These are phyloP conservation scores for Podospora didyma DNA, from an alignment of 495 filamentous ascomycete species.

Conservation along the genomic window DNA sequence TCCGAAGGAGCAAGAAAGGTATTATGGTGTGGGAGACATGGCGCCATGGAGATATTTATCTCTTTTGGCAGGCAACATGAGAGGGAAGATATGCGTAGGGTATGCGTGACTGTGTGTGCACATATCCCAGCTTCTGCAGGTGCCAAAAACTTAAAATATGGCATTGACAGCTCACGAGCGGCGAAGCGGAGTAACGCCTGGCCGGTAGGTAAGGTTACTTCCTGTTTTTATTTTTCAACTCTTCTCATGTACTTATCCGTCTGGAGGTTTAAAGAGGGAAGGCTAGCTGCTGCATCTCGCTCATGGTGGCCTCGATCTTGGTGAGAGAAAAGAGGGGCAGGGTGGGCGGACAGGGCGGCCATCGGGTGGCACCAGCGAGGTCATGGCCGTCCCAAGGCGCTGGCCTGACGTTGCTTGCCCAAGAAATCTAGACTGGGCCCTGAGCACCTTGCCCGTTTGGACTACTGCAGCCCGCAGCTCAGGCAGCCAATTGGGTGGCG, in stretches of 20 bases:
- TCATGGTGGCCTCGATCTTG: too few relatives aligned
- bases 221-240: too few relatives aligned
- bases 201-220: too few relatives aligned
- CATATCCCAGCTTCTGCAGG: not conserved
- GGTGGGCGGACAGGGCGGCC: too few relatives aligned
- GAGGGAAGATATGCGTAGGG: too few relatives aligned
- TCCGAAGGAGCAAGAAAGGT: not conserved
- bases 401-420: constrained; percentile 17
- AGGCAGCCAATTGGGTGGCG: constrained; percentile 15
- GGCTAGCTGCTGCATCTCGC: too few relatives aligned
- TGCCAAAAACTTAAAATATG: not conserved
- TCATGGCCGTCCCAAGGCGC: constrained; percentile 9
- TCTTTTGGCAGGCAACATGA: too few relatives aligned
- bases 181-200: not conserved
- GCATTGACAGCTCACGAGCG: not conserved
- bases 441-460: constrained; percentile 8
- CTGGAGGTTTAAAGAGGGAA: too few relatives aligned
- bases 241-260: too few relatives aligned
- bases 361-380: constrained; percentile 16
- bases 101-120: too few relatives aligned
- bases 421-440: constrained; percentile 16
- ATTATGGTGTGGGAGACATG: not conserved
- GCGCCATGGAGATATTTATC: not conserved
- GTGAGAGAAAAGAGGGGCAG: not conserved
- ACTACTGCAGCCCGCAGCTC: constrained; percentile 5